Evolutionary conservation across 768 basidiomycete genomes (phyloP).

Genomic region (Roridomyces roridus): DNA sequence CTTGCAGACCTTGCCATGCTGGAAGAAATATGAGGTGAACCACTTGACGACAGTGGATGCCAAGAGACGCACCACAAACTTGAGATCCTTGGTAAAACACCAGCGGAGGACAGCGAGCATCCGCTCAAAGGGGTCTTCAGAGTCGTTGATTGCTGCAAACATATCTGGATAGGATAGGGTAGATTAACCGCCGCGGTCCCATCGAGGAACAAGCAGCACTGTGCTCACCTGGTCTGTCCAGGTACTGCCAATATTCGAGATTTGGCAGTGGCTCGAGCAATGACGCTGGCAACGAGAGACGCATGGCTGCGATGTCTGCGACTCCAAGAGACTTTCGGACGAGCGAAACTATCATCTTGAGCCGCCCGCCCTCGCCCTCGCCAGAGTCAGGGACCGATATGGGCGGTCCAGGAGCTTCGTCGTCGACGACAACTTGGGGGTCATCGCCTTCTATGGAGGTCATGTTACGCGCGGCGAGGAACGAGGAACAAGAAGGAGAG

Average conservation of each 20-base stretch:
- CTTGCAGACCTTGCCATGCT: slow-evolving; percentile 94
- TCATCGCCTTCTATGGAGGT: slow-evolving; percentile 6
- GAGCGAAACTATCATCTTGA: slow-evolving; percentile 92
- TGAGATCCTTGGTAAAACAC: slow-evolving; percentile 91
- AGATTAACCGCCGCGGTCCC: too few relatives aligned
- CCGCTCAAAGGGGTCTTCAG: slow-evolving; percentile 89
- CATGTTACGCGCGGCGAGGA: slow-evolving; percentile 1
- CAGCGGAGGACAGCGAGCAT: slow-evolving; percentile 94
- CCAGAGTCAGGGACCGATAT: slow-evolving; percentile 73
- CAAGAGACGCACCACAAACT: slow-evolving; percentile 73
- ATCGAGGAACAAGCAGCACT: too few relatives aligned
- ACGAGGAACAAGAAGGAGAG: background rate
- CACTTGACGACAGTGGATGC: slow-evolving; percentile 7
- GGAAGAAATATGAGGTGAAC: slow-evolving; percentile 5
- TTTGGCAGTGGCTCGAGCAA: slow-evolving; percentile 94
- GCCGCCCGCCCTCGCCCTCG: slow-evolving; percentile 89
- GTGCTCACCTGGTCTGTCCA: slow-evolving; percentile 91
- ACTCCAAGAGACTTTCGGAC: slow-evolving; percentile 92
- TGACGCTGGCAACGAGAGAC: slow-evolving; percentile 91
- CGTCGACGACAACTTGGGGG: slow-evolving; percentile 37
- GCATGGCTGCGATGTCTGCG: slow-evolving; percentile 94
- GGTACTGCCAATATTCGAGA: slow-evolving; percentile 95
- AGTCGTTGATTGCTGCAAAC: slow-evolving; percentile 97
- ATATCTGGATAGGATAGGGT: too few relatives aligned
- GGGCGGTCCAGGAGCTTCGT: slow-evolving; percentile 59